Conservation (phyloP, 2,329 filamentous ascomycete genomes). For the Dactylonectria estremocensis region DNA sequence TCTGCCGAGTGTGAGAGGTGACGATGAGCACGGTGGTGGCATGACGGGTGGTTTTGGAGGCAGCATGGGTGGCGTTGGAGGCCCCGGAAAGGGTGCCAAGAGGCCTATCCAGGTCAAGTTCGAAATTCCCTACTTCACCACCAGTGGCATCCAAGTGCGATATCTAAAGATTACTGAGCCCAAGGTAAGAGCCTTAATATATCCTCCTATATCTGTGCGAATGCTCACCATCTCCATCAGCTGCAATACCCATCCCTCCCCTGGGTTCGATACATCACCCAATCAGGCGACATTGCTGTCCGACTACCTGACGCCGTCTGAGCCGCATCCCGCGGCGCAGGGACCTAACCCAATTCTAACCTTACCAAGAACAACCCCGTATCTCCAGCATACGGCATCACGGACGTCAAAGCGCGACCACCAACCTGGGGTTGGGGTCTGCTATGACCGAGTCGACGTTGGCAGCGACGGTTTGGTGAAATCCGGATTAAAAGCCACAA, state of each 20-base stretch:
- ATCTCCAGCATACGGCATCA: conserved; percentile 16
- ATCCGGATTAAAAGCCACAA: conserved; percentile 9
- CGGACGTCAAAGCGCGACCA: conserved; percentile 4
- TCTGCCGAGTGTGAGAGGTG: conserved; percentile 92
- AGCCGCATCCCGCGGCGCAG: conserved; percentile 42
- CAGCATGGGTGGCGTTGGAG: conserved; percentile 93
- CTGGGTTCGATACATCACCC: conserved; percentile 99
- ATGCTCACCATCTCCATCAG: conserved; percentile 61
- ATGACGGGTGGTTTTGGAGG: conserved; percentile 99
- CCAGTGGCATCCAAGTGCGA: conserved; percentile 96
- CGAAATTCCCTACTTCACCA: conserved; percentile 99
- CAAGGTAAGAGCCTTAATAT: conserved; percentile 77
- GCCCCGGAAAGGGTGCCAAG: conserved; percentile 86
- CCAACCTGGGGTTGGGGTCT: conserved; percentile 13
- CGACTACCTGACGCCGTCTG: conserved; percentile 91
- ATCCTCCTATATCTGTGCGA: not conserved
- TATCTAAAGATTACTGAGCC: conserved; percentile 99
- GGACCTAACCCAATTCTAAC: conserved; percentile 23
- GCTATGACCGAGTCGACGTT: conserved; percentile 11
- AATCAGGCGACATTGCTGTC: conserved; percentile 96
- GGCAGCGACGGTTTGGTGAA: conserved; percentile 11
- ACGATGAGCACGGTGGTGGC: conserved; percentile 94
- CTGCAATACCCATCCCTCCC: conserved; percentile 98
- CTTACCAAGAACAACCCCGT: conserved; percentile 26
- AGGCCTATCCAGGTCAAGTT: conserved; percentile 99